phyloP scores from a whole-genome alignment of 106 monocot species.

The Dendrobium chrysotoxum region DNA sequence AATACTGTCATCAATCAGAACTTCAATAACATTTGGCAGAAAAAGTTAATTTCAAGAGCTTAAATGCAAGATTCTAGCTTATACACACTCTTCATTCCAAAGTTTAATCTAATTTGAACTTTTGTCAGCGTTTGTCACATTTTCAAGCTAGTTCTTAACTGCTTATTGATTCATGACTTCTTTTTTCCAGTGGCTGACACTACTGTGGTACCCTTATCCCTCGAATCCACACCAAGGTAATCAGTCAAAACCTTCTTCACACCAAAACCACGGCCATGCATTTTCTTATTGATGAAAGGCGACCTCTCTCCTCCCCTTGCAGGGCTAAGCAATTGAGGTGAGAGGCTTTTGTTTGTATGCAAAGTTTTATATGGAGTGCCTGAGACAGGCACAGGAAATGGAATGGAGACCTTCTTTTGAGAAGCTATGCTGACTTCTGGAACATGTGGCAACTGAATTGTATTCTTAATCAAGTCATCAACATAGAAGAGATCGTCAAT shows the following conservation, averaged over 20 bases:
- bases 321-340: constrained; percentile 31
- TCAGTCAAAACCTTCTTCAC: constrained; percentile 75
- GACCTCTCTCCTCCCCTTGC: constrained; percentile 31
- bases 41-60: too few species aligned
- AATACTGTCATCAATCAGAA: too few species aligned
- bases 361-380: constrained; percentile 59
- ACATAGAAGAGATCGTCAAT: constrained; percentile 80
- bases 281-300: constrained; percentile 34
- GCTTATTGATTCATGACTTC: neutral
- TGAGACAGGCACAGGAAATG: constrained; percentile 53
- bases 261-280: constrained; percentile 31
- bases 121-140: too few species aligned
- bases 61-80: too few species aligned
- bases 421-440: constrained; percentile 16
- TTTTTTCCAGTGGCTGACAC: neutral
- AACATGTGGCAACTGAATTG: constrained; percentile 34
- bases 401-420: constrained; percentile 30
- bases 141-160: neutral
- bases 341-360: constrained; percentile 54
- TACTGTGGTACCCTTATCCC: constrained; percentile 22
- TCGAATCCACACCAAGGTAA: constrained; percentile 39
- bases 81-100: too few species aligned
- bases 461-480: constrained; percentile 58
- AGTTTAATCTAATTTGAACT: neutral
- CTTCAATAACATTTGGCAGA: too few species aligned